Evolutionary conservation across 23 red algal species (phyloP), one percentile per base, ranked within the genome.

Genomic region (Cyanidium caldarium): DNA sequence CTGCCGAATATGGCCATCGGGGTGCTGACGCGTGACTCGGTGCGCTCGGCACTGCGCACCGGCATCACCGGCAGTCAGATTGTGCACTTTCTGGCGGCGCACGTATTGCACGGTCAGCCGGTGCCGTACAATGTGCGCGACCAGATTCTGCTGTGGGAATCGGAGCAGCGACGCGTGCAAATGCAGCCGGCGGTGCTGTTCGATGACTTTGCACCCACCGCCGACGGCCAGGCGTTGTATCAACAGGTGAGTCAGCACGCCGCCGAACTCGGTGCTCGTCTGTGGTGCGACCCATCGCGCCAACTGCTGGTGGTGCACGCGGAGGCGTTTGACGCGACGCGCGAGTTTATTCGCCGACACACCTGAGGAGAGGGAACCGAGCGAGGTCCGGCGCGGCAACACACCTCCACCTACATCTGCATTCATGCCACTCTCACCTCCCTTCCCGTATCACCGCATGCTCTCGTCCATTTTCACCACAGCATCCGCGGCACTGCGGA

Each of bases 11-110:
- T 98, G 74, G 92, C 82, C 29, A 80, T 98, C 30, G 92, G 84
- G 3, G 68, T 82, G 3, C 58, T 98, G 17, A 98, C 92, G 5
- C 70, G 82, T 20, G 80, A 85, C 44, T 65, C 70, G 7, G 86
- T 98, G 57, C 68, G 84, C n/a, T 36, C 66, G 19, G 92, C 92
- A 2, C 42, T 98, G 34, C 79, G 72, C 51, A 88, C 81, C 83
- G 92, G 92, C 34, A 98, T 98, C 81, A 86, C 83, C 44, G 92
- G 77, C 58, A 75, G 84, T 73, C 92, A 98, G 66, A 84, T 98
- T 28, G 80, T 98, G 40, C 69, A 73, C 68, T 98, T 79, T 78
- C 74, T 98, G 34, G 81, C 83, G 26, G 66, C 77, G 0, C 92
- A 98, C 68, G 76, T 73, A 30, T 28, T 61, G 51, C n/a, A 61